Evolutionary conservation across 805 yeast species (phyloP), one percentile per base, ranked within the genome.

Genomic region (Zygotorulaspora florentina): DNA sequence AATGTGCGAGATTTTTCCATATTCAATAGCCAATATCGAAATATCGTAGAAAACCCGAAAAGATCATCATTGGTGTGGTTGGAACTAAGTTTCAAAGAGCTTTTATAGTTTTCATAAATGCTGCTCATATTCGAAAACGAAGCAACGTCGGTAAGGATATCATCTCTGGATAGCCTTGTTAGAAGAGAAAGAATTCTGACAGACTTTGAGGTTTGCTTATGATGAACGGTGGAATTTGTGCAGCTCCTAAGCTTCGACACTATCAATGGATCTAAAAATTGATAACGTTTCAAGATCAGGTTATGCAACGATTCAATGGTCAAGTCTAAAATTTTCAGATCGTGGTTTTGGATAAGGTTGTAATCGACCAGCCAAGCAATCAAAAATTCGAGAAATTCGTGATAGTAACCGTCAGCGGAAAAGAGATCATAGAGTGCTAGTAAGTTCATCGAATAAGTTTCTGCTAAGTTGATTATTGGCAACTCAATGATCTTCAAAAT

Each of bases 401-500:
- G 17, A 25, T 42, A 35, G 26, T 42, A 52, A 50, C 8, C 68
- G 55, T 36, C 28, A 48, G 26, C 38, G 52, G 39, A 53, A 29
- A 59, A 50, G 0, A 64, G 25, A 1, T 50, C 27, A n/a, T 59
- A 47, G 9, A 70, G 20, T 10, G 55, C 45, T 41, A 61, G 43
- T 1, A 77, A 64, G 10, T 74, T 67, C 1, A 58, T 56, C 9
- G 64, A 31, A 52, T 64, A 80, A 2, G 83, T 62, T 48, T 68
- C 44, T 36, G 64, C 43, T 40, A 74, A 49, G 45, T 72, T 67
- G 4, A 80, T 78, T 10, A 81, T 83, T 40, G 88, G 71, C 0
- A 71, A 48, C 48, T 87, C 87, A 30, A 88, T 75, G 1, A 87
- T 58, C 12, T 61, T 59, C 31, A 84, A 68, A 45, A 45, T 52